Conservation (phyloP, 305 asterid genomes). For the Solanum hybrid region DNA sequence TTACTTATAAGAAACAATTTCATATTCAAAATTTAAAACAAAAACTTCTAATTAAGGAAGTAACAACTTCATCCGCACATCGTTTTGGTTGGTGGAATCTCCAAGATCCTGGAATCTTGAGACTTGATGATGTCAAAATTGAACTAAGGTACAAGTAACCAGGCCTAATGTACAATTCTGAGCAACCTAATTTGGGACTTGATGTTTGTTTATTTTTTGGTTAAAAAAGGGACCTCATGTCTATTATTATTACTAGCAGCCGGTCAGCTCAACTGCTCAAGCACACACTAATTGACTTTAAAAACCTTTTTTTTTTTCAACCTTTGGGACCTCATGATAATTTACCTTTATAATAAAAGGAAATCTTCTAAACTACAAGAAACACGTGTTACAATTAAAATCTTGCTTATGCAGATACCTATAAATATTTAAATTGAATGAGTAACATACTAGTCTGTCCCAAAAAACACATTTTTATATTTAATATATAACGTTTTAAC, state of each 20-base stretch:
- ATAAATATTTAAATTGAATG: neutral
- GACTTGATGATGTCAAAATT: neutral
- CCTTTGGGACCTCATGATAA: neutral
- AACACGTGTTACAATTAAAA: neutral
- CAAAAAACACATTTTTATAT: no score
- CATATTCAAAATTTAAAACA: neutral
- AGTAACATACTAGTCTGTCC: neutral
- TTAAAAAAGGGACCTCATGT: neutral
- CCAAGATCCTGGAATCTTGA: neutral
- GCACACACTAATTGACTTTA: neutral
- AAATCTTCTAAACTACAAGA: neutral
- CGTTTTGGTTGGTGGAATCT: neutral
- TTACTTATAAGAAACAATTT: neutral
- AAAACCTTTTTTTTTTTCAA: neutral
- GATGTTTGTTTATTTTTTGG: neutral
- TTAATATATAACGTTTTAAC: neutral
- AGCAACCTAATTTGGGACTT: neutral
- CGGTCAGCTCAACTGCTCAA: neutral
- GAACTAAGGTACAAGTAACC: neutral
- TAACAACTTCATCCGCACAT: neutral
- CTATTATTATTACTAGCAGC: neutral
- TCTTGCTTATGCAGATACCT: neutral
- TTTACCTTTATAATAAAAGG: neutral
- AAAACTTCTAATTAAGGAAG: neutral
- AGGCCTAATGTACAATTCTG: neutral